Base-by-base conservation (phyloP, 2,329 filamentous ascomycete genomes). In the Dactylellina sp. region DNA sequence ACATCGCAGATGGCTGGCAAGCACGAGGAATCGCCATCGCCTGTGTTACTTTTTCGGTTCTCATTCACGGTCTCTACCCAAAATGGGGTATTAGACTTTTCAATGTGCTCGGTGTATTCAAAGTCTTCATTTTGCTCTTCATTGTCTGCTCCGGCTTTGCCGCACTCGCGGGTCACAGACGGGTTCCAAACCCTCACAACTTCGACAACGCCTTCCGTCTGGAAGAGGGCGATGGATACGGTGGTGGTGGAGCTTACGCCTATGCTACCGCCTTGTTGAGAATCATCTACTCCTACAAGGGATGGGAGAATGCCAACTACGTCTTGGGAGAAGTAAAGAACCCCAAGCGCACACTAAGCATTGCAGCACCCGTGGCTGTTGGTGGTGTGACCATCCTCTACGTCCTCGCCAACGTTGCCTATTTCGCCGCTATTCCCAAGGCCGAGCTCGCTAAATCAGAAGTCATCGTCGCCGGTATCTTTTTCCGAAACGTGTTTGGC, bases 301-400 rank as follows among this genome's bases (percentile, higher is more conserved):
- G 87, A 2, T 89, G 86, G 87, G 86, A 87, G 77, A 88, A 88
- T 65, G 86, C 86, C 28, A 88, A 88, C 79, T 88, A 89, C 71
- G 87, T 88, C 1, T 80, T 89, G 1, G 82, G 84, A 71, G 87
- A 89, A 77, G 81, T 89, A 35, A 85, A 84, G 75, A 83, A 85
- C 46, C 86, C 86, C 0, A 83, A 81, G 28, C 84, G 83, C 76
- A 88, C 86, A 0, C 82, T 88, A 3, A 78, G 83, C 0, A 81
- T 87, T 56, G 87, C 86, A 0, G 86, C 86, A 0, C 87, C 87
- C 0, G 78, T 89, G 0, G 87, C 87, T 1, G 82, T 89, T 2
- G 85, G 84, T 1, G 84, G 83, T 4, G 86, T 87, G 3, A 88
- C 86, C 0, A 82, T 88, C 1, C 82, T 89, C 0, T 89, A 89